phyloP scores from a whole-genome alignment of 805 yeast species.

The Candida ortonii region DNA sequence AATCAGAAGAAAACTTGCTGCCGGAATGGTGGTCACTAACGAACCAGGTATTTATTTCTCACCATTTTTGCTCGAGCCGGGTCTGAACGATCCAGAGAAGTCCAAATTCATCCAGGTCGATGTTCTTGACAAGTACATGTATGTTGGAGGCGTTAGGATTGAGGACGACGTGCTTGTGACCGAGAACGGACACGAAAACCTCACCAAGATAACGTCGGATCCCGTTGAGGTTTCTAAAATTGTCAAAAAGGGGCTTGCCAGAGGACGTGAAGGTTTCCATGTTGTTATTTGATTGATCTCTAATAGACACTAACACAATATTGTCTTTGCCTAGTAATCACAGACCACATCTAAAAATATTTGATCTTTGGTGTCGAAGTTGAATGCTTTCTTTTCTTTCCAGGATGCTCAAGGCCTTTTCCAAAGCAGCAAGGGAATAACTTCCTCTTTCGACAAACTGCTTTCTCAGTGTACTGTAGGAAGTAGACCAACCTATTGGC shows the following conservation, averaged over 20 bases:
- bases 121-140: conserved; percentile 72
- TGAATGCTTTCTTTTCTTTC: conserved; percentile 87
- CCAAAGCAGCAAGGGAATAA: conserved; percentile 69
- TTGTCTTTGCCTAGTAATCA: conserved; percentile 9
- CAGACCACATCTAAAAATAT: conserved; percentile 72
- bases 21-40: conserved; percentile 85
- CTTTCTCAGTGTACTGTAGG: conserved; percentile 74
- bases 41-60: conserved; percentile 96
- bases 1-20: conserved; percentile 66
- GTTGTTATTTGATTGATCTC: conserved; percentile 16
- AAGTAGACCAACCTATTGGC: conserved; percentile 95
- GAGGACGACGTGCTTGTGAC: conserved; percentile 91
- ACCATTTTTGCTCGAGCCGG: conserved; percentile 70
- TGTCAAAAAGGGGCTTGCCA: conserved; percentile 65
- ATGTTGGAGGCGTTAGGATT: conserved; percentile 95
- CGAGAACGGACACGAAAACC: conserved; percentile 69
- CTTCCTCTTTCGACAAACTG: conserved; percentile 69
- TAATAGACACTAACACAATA: conserved; percentile 1
- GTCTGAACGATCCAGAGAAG: conserved; percentile 49
- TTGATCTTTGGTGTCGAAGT: conserved; percentile 82
- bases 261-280: conserved; percentile 66
- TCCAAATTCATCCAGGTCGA: conserved; percentile 58
- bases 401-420: conserved; percentile 74
- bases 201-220: conserved; percentile 82
- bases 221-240: conserved; percentile 78